Conservation (phyloP, 176 grass and related monocot genomes). For the Alloteropsis semialata region DNA sequence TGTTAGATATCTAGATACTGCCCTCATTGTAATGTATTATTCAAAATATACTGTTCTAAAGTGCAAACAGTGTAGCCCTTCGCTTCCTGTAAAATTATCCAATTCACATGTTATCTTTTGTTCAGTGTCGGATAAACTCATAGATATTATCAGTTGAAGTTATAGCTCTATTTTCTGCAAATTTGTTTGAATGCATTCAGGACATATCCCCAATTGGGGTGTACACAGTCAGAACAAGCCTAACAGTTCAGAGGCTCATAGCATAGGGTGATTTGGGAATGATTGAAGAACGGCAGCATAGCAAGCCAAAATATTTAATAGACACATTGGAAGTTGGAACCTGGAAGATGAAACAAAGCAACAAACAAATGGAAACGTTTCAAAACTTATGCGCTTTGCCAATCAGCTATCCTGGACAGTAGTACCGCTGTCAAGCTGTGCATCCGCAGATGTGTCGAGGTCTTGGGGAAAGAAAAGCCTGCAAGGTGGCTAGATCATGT, state of each 20-base stretch:
- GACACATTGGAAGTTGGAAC: background rate
- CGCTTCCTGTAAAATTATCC: background rate
- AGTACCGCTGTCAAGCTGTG: constrained; percentile 67
- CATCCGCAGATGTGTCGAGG: constrained; percentile 65
- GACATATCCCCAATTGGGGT: background rate
- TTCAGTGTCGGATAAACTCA: background rate
- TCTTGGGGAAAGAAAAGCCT: constrained; percentile 96
- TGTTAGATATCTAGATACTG: constrained; percentile 18
- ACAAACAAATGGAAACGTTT: background rate
- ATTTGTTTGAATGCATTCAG: background rate
- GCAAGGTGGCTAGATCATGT: constrained; percentile 12
- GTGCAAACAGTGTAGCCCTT: background rate
- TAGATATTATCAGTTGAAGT: background rate
- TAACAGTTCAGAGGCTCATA: background rate
- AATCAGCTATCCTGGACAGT: constrained; percentile 40
- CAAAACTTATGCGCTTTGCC: background rate
- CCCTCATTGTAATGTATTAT: constrained; percentile 10
- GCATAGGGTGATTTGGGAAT: background rate
- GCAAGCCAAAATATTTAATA: background rate
- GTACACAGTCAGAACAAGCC: background rate
- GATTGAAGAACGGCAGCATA: background rate
- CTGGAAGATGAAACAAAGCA: background rate
- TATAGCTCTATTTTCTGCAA: background rate
- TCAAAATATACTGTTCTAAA: constrained; percentile 9
- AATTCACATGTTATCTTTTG: background rate